Evolutionary conservation across 306 rosid genomes (phyloP), one percentile per base, ranked within the genome.

Genomic region (Cyclanthera cordifolia): DNA sequence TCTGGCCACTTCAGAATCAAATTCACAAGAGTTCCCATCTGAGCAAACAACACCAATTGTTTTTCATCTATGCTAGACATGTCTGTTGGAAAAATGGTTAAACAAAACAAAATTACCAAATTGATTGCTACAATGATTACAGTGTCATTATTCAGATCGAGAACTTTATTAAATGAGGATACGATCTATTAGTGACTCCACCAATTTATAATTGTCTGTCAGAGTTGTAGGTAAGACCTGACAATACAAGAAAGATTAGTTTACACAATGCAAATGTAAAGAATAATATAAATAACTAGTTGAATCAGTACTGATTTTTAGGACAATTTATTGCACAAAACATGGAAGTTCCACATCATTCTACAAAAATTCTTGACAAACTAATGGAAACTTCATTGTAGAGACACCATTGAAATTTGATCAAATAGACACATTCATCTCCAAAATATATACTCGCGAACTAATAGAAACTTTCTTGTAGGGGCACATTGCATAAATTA

Each of bases 1-100:
- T 82, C 90, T 15, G 96, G 85, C 93, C 85, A 80, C 48, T 84
- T 88, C 49, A 93, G 82, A 74, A 89, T 89, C 52, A 73, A 63
- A 67, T 81, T 78, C 73, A 93, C 96, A 74, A 93, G 93, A 82
- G 86, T 93, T 69, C 91, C 96, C 95, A 89, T 93, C 80, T 89
- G 98, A 61, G 93, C 95, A 53, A 87, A 92, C 72, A 89, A 77
- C 79, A 89, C 82, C 73, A 89, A 74, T 78, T 74, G 96, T 79
- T 80, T 82, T 86, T 89, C 87, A 51, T 77, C 85, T 71, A 89
- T 82, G 52, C 78, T 87, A 54, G 91, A 77, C 82, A 89, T 83
- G 78, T 89, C 98, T 93, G 67, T 75, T 24, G 72, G 57, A 72
- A 71, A 55, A 67, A 47, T 64, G 60, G 79, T 77, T 83, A 77